Base-by-base conservation (phyloP, 768 basidiomycete species). In the Leucosporidium scottii region DNA sequence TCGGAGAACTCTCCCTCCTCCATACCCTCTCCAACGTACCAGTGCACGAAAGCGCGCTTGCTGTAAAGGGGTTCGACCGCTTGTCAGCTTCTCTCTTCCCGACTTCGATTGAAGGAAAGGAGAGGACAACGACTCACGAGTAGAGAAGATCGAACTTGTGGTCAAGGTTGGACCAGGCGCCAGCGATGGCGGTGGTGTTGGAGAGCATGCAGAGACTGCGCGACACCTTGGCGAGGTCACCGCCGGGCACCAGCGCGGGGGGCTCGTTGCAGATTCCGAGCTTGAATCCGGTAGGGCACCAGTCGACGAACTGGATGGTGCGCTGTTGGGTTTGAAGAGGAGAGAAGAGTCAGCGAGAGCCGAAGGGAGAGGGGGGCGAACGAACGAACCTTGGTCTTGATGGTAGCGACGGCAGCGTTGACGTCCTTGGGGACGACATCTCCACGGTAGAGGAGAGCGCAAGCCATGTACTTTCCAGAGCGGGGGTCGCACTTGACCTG, bases 1-100 rank as follows among this genome's bases (percentile, higher is more conserved):
- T 96, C 93, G 57, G 91, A 93, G 81, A 97, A 97, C 81, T 98
- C 94, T 80, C 94, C 94, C 83, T 98, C 94, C 78, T 97, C 94
- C 94, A 98, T 97, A 83, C 94, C 94, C 81, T 98, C 93, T 77
- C 93, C 93, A 70, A 96, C 93, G 76, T 61, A 76, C 74, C 74
- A 76, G 66, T 76, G 75, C 27, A 74, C 81, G 74, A 82, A 81
- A 49, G 73, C 70, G 53, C 73, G 66, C 72, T 73, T 68, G 28
- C 49, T 39, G 47, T 20, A n/a, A 10, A 58, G 56, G 1, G n/a
- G n/a, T 34, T 34, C 34, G 34, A 34, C 34, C 34, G 34, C 34
- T 34, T 10, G 34, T 34, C 34, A 34, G 34, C 34, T 34, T 34
- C 34, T 10, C 34, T 34, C 34, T 10, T 34, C 10, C 34, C 34